phyloP scores from a whole-genome alignment of 179 eudicot genomes.

The Corrigiola litoralis region DNA sequence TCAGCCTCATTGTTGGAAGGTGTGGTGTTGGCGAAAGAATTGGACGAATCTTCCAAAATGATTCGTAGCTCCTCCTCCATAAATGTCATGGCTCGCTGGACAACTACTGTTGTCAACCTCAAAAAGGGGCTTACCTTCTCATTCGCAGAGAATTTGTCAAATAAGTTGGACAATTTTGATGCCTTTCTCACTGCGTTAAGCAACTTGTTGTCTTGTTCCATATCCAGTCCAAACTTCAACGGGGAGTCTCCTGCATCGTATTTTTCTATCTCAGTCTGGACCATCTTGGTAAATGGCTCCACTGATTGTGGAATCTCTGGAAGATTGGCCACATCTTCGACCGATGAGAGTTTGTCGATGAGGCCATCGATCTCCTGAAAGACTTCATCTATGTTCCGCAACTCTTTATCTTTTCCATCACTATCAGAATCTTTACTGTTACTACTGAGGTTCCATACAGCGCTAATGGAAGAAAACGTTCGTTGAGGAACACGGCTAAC shows the following conservation, averaged over 20 bases:
- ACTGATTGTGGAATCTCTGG: constrained; percentile 33
- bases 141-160: constrained; percentile 30
- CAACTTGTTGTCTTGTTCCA: constrained; percentile 35
- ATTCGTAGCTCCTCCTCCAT: constrained; percentile 67
- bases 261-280: constrained; percentile 32
- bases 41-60: constrained; percentile 36
- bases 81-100: constrained; percentile 57
- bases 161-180: constrained; percentile 31
- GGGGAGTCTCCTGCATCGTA: constrained; percentile 27
- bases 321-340: constrained; percentile 15
- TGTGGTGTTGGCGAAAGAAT: constrained; percentile 8
- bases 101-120: constrained; percentile 31
- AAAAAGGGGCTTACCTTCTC: constrained; percentile 12
- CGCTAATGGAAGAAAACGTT: constrained; percentile 16
- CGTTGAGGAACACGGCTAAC: constrained; percentile 16
- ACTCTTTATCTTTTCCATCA: background rate
- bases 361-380: constrained; percentile 28
- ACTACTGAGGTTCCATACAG: background rate
- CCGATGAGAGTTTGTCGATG: constrained; percentile 16
- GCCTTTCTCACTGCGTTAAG: constrained; percentile 32
- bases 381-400: constrained; percentile 16
- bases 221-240: constrained; percentile 31
- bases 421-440: background rate
- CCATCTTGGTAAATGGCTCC: constrained; percentile 31
- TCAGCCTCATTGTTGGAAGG: background rate